A percentile compares a stretch with the other conserved stretches of the same genome.
These are phyloP conservation scores for Fusarium sp. DNA, from an alignment of 2,329 filamentous ascomycete species.

Conservation along the genomic window DNA sequence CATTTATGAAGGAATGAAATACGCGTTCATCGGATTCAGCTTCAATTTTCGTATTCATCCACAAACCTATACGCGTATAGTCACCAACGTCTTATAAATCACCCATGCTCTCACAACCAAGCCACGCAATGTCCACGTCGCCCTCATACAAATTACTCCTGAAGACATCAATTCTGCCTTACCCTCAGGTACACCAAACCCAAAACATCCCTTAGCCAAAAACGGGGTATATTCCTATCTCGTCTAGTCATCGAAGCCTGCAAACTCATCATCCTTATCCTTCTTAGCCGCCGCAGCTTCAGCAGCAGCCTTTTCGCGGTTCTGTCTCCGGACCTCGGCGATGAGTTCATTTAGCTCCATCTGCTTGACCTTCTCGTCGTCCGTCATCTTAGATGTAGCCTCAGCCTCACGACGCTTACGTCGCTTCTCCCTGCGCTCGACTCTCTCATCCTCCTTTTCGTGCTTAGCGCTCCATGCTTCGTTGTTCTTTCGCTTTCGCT, in stretches of 20 bases:
- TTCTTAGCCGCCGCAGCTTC: conserved; percentile 46
- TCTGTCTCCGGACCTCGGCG: conserved; percentile 70
- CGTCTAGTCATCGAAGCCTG: conserved; percentile 68
- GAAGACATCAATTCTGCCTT: neutral
- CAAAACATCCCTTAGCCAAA: neutral
- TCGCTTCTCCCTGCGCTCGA: conserved; percentile 72
- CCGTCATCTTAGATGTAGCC: conserved; percentile 73
- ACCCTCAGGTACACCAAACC: neutral
- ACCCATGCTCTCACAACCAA: neutral
- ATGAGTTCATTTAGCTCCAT: conserved; percentile 74
- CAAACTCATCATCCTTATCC: conserved; percentile 64
- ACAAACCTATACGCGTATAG: conserved; percentile 33
- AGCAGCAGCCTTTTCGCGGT: conserved; percentile 56
- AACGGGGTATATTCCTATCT: conserved; percentile 47
- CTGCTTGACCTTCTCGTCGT: conserved; percentile 73
- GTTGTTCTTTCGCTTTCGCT: conserved; percentile 71
- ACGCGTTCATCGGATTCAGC: conserved; percentile 32
- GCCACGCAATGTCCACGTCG: conserved; percentile 4
- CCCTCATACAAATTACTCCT: neutral
- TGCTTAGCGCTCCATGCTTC: conserved; percentile 80
- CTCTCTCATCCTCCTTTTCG: conserved; percentile 72
- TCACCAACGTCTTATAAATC: neutral
- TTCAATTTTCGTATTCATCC: conserved; percentile 34
- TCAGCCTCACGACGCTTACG: conserved; percentile 73
- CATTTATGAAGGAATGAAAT: neutral